phyloP scores from a whole-genome alignment of 345 rosid genomes.

The Kandelia obovata region DNA sequence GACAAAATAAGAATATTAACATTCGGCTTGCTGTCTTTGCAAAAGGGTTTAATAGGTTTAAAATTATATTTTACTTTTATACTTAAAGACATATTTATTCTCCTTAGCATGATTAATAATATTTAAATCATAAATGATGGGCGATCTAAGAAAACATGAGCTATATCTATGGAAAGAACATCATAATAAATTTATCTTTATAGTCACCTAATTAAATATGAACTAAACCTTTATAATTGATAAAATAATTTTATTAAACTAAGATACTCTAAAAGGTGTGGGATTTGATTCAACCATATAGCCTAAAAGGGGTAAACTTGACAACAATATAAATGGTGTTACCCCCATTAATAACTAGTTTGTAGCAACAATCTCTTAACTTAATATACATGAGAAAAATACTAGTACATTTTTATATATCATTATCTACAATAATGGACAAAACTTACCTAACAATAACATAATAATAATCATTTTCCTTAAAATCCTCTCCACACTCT shows the following conservation, averaged over 20 bases:
- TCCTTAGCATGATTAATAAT: neutral
- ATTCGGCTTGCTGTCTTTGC: neutral
- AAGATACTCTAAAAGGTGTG: neutral
- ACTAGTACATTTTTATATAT: no score
- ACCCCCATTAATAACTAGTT: no score
- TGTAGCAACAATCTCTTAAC: no score
- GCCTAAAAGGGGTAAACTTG: no score
- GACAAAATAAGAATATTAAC: neutral
- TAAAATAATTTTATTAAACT: neutral
- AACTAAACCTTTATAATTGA: neutral
- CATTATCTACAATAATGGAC: no score
- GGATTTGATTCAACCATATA: no score
- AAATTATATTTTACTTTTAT: neutral
- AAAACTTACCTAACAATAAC: no score
- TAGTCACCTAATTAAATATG: neutral
- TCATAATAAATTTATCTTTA: neutral
- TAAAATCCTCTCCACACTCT: no score
- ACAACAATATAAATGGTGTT: no score
- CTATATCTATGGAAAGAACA: neutral
- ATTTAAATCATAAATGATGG: neutral
- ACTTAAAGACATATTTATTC: neutral
- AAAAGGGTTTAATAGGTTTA: neutral
- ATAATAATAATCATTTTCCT: no score
- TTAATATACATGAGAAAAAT: no score
- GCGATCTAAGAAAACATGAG: neutral